phyloP scores from a whole-genome alignment of 805 yeast genomes.

The Suhomyces xylopsoci region DNA sequence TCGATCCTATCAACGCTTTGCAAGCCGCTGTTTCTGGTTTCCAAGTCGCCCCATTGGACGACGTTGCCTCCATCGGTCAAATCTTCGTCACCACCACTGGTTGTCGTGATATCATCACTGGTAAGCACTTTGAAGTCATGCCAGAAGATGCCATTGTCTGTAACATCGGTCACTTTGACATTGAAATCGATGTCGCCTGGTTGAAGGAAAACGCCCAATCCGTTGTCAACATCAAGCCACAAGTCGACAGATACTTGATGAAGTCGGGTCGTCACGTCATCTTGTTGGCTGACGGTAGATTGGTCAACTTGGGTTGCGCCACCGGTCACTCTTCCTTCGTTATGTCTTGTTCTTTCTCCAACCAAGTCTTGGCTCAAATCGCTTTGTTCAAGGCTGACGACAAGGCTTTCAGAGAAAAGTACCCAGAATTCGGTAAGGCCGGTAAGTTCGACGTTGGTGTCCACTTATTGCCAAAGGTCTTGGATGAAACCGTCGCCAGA shows the following conservation, averaged over 20 bases:
- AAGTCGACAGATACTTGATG: conserved; percentile 95
- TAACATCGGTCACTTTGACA: conserved; percentile 99
- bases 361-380: conserved; percentile 98
- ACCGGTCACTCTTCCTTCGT: conserved; percentile 99
- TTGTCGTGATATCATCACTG: conserved; percentile 95
- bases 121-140: conserved; percentile 83
- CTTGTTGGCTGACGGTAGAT: conserved; percentile 98
- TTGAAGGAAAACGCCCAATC: conserved; percentile 90
- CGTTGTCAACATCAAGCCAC: conserved; percentile 97
- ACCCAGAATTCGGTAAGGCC: conserved; percentile 87
- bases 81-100: conserved; percentile 99
- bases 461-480: conserved; percentile 93
- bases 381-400: conserved; percentile 91
- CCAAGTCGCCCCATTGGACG: conserved; percentile 94
- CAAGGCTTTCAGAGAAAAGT: conserved; percentile 70
- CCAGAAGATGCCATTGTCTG: conserved; percentile 99
- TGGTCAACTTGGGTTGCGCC: conserved; percentile 99
- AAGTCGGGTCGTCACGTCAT: conserved; percentile 88
- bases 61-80: conserved; percentile 90
- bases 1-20: conserved; percentile 97
- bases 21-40: conserved; percentile 99
- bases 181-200: conserved; percentile 99
- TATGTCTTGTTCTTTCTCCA: conserved; percentile 99
- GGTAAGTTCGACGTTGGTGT: conserved; percentile 91
- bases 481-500: conserved; percentile 98